These are phyloP conservation scores for Castanospermum australe DNA, from an alignment of 306 rosid species.

Conservation along the genomic window DNA sequence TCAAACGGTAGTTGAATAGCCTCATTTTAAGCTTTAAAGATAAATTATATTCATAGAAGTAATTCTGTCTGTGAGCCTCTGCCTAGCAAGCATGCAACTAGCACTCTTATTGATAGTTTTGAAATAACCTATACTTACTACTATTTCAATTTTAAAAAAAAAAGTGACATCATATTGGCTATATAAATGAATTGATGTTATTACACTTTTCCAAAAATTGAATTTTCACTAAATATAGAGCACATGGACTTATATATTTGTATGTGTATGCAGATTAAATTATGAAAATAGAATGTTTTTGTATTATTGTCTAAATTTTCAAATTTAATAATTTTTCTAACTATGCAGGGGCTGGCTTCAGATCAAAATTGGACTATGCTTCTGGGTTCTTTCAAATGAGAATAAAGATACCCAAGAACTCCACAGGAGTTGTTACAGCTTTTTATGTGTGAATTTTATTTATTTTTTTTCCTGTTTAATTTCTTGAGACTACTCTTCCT, in stretches of 20 bases:
- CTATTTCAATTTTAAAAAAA: no score
- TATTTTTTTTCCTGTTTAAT: neutral
- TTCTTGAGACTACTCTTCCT: neutral
- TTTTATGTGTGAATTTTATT: constrained; percentile 34
- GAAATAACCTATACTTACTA: no score
- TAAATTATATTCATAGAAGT: no score
- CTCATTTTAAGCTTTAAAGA: no score
- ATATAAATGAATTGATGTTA: neutral
- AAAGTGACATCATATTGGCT: no score
- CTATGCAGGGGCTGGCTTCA: constrained; percentile 42
- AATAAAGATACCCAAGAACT: constrained; percentile 40
- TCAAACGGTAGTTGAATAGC: no score
- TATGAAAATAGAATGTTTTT: neutral
- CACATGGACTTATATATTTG: no score
- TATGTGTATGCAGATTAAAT: neutral
- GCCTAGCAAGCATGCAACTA: no score
- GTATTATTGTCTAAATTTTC: neutral
- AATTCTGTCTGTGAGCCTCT: no score
- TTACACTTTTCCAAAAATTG: neutral
- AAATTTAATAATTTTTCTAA: neutral
- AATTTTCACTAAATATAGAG: no score
- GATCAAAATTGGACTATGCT: constrained; percentile 42
- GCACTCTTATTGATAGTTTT: no score
- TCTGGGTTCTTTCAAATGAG: constrained; percentile 53
- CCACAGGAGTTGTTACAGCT: constrained; percentile 38